These are phyloP conservation scores for Colletotrichum zoysiae DNA, from an alignment of 2,329 filamentous ascomycete species.

Conservation along the genomic window DNA sequence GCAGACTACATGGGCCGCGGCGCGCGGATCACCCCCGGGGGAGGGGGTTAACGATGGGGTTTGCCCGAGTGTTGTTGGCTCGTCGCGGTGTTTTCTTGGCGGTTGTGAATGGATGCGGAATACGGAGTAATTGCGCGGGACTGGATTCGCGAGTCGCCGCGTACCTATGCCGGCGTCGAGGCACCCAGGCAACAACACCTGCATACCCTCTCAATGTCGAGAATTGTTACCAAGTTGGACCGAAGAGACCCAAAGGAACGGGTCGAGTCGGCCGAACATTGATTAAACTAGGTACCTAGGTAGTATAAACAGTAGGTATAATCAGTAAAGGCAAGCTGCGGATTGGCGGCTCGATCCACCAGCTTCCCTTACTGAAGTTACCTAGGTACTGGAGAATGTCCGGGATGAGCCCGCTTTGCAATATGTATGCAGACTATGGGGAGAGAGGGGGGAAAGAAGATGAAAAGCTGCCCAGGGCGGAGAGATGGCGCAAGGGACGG, in stretches of 20 bases:
- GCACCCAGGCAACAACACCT: conserved; percentile 19
- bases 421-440: conserved; percentile 1
- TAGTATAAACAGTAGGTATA: not conserved
- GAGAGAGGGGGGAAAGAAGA: not conserved
- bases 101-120: conserved; percentile 31
- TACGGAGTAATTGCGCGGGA: conserved; percentile 32
- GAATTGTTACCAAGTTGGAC: not conserved
- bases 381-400: too few species aligned
- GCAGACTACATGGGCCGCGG: conserved; percentile 17
- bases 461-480: not conserved
- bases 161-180: conserved; percentile 28
- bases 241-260: not conserved
- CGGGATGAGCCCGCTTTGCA: conserved; percentile 14
- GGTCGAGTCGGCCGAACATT: not conserved
- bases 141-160: conserved; percentile 34
- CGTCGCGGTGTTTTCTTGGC: conserved; percentile 27
- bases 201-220: not conserved
- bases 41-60: not conserved
- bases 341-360: conserved; percentile 31
- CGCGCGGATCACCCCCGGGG: not conserved
- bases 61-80: conserved; percentile 13
- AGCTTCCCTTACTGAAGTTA: conserved; percentile 19
- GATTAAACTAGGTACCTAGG: too few species aligned
- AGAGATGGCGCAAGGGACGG: not conserved
- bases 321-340: conserved; percentile 8